Base-by-base conservation (phyloP, 179 eudicot species). In the Dionaea muscipula region DNA sequence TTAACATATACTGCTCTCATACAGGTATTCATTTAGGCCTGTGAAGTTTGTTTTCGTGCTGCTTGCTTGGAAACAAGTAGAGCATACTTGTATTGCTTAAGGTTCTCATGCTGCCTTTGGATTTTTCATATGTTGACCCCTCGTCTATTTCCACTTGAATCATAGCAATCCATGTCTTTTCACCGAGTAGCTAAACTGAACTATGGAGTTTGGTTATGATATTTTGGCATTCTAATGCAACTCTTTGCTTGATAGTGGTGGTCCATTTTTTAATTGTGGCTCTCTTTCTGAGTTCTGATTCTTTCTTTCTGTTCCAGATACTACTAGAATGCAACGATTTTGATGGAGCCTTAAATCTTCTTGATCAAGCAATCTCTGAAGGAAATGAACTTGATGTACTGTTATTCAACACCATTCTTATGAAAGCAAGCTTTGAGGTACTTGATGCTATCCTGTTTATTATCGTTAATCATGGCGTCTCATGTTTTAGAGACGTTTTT, bases 371-470 rank as follows among this genome's bases (percentile, higher is more conserved):
- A 35, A 66, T 64, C 41, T 59, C 67, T 21, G 94, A 81, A 66
- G 80, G 69, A 50, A 74, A 75, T 58, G 61, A 75, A 66, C 78
- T 69, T 50, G 96, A 91, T 75, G 72, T 79, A 51, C 21, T 81
- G 40, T 57, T 81, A 52, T 87, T 78, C 73, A 91, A 87, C 75
- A 73, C 86, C 53, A 62, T 84, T 70, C 74, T 87, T 61, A 44
- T 15, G 10, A 71, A 22, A 70, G 98, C 98, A 51, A 44, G 69
- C 49, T 56, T 52, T 23, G 57, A 74, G 95, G 97, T 83, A 78
- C 39, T 47, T 7, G 11, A 0, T 47, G 51, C 2, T 10, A 52
- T 53, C 47, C 23, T 41, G 44, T 60, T 31, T 35, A 37, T 21
- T 39, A 12, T 39, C 5, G 31, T 25, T 12, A 49, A 25, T 49